Evolutionary conservation across 2,329 filamentous ascomycete species (phyloP), one percentile per base, ranked within the genome.

Genomic region (Fusarium odoratissimum): DNA sequence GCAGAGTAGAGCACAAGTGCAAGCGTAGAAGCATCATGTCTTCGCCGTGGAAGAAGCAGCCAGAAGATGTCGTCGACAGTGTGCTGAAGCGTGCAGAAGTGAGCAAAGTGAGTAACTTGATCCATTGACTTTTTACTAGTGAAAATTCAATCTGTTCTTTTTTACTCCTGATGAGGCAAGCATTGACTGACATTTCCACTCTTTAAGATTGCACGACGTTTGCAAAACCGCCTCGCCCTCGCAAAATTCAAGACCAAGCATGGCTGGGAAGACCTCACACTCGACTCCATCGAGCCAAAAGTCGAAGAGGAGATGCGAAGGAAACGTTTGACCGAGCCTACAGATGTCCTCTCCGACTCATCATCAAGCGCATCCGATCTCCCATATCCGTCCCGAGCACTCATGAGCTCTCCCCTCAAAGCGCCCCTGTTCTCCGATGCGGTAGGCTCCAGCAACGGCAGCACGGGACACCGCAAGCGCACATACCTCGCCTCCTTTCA

Each of bases 231-330:
- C 72, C 91, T 99, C 67, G 95, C 96, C 66, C 90, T 98, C 73
- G 96, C 96, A 80, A 96, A 97, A 83, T 96, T 98, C 89, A 98
- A 98, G 85, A 95, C 96, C 75, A 95, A 97, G 84, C 93, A 97
- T 85, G 95, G 95, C 81, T 97, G 95, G 91, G 93, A 98, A 83
- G 93, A 96, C 82, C 89, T 97, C 80, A 93, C 92, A 71, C 90
- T 97, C 79, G 93, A 95, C 80, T 91, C 88, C 69, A 94, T 97
- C 83, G 94, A 97, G 83, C 94, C 94, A 57, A 93, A 92, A 80
- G 86, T 95, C 71, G 92, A 95, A 80, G 90, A 95, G 80, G 90
- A 95, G 83, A 87, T 95, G 80, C 90, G 92, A 83, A 89, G 91
- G 76, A 93, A 92, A 83, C 89, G 92, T 76, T 86, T 91, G 60